Conservation (phyloP, 768 basidiomycete species). For the Daedaleopsis nitida region DNA sequence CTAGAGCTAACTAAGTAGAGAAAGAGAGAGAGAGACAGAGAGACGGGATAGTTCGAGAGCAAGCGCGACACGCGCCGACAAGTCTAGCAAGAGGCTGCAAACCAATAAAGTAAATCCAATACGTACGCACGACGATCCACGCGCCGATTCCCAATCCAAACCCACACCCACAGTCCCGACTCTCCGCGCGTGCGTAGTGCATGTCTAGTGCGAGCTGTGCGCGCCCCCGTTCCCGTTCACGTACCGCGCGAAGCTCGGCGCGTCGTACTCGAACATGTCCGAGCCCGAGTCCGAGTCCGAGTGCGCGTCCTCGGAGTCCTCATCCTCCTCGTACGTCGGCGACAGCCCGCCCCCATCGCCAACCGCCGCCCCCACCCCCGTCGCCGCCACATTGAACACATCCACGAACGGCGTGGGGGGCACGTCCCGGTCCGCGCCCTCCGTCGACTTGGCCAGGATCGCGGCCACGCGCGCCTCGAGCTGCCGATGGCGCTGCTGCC, state of each 20-base stretch:
- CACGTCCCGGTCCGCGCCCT: slow-evolving; percentile 46
- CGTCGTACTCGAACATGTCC: slow-evolving; percentile 40
- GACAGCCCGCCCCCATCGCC: not conserved
- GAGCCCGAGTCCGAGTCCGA: slow-evolving; percentile 33
- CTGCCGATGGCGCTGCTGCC: slow-evolving; percentile 30
- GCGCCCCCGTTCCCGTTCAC: not conserved
- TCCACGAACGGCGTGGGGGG: slow-evolving; percentile 83
- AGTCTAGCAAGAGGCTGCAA: too few relatives aligned
- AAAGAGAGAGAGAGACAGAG: too few relatives aligned
- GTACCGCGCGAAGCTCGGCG: slow-evolving; percentile 26
- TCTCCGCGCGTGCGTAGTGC: too few relatives aligned
- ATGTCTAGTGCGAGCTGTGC: not conserved
- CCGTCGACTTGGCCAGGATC: slow-evolving; percentile 80
- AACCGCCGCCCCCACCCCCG: not conserved
- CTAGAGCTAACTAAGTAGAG: too few relatives aligned
- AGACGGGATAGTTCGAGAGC: too few relatives aligned
- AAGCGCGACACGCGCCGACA: too few relatives aligned
- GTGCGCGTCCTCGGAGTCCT: slow-evolving; percentile 29
- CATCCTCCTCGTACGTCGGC: slow-evolving; percentile 27
- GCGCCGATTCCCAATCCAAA: too few relatives aligned
- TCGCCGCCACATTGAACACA: slow-evolving; percentile 62
- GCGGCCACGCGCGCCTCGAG: slow-evolving; percentile 80
- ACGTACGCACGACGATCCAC: not conserved
- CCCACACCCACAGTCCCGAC: too few relatives aligned
- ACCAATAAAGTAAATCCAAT: not conserved